Conservation (phyloP, 2,329 filamentous ascomycete genomes). For the Calonectria multiphialidica region DNA sequence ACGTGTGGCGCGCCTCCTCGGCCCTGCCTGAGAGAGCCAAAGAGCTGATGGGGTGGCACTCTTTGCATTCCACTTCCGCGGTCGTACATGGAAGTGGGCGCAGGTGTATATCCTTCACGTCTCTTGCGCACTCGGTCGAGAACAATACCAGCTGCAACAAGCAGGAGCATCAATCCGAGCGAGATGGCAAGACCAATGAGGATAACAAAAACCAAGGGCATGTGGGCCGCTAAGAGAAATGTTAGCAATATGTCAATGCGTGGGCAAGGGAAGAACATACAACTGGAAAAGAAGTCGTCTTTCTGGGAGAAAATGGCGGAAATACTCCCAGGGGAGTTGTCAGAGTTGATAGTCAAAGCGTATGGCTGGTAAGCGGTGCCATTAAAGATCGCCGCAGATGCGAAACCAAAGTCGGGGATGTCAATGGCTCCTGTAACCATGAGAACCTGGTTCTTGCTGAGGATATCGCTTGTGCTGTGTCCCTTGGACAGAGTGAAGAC, state of each 20-base stretch:
- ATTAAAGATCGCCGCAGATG: slow-evolving; percentile 89
- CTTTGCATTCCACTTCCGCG: slow-evolving; percentile 68
- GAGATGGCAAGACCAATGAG: slow-evolving; percentile 85
- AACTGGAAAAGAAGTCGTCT: slow-evolving; percentile 77
- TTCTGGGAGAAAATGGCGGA: slow-evolving; percentile 87
- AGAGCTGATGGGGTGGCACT: slow-evolving; percentile 71
- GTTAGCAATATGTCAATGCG: slow-evolving; percentile 27
- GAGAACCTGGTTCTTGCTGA: slow-evolving; percentile 77
- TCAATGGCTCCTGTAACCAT: slow-evolving; percentile 88
- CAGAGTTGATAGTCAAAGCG: slow-evolving; percentile 77
- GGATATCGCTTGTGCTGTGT: slow-evolving; percentile 73
- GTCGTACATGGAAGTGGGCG: slow-evolving; percentile 75
- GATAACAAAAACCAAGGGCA: slow-evolving; percentile 82
- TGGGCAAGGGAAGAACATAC: slow-evolving; percentile 59
- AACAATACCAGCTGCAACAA: slow-evolving; percentile 80
- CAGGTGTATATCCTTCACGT: slow-evolving; percentile 84
- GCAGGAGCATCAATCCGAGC: slow-evolving; percentile 80
- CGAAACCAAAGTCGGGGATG: slow-evolving; percentile 81
- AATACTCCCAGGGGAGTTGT: slow-evolving; percentile 78
- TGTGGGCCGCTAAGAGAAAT: slow-evolving; percentile 56
- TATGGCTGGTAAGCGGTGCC: slow-evolving; percentile 84
- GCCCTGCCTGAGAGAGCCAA: slow-evolving; percentile 65
- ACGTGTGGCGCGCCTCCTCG: slow-evolving; percentile 64
- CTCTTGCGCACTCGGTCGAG: slow-evolving; percentile 82
- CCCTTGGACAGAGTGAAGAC: slow-evolving; percentile 78